Evolutionary conservation across 2,329 filamentous ascomycete species (phyloP).

Genomic region (Aspergillus sp.): DNA sequence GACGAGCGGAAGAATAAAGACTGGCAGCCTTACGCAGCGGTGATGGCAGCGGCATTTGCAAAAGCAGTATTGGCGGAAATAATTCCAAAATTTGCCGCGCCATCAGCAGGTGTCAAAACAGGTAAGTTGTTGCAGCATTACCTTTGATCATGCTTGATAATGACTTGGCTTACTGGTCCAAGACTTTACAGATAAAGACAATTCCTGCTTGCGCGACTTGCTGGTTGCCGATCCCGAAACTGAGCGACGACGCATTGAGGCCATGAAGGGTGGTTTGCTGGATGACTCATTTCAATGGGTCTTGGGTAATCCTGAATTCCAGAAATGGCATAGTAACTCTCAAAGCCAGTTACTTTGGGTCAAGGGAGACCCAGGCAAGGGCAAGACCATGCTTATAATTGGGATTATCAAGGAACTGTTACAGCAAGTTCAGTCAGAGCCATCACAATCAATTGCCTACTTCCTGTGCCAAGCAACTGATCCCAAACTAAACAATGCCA

Average conservation of each 20-base stretch:
- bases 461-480: constrained; percentile 31
- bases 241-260: constrained; percentile 17
- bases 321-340: too few relatives aligned
- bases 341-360: constrained; percentile 16
- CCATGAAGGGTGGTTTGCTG: background rate
- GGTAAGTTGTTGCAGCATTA: background rate
- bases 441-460: constrained; percentile 31
- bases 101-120: background rate
- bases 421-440: background rate
- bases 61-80: background rate
- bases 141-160: background rate
- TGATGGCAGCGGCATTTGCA: background rate
- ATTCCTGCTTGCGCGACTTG: background rate
- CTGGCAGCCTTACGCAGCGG: background rate
- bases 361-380: constrained; percentile 24
- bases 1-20: constrained; percentile 1
- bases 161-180: background rate
- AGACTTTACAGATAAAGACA: background rate
- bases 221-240: background rate
- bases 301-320: too few relatives aligned
- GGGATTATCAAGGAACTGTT: constrained; percentile 22
- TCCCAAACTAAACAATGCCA: constrained; percentile 26
- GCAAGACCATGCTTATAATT: constrained; percentile 27
- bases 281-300: too few relatives aligned
- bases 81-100: background rate